A percentile compares a stretch with the other conserved stretches of the same genome.
These are phyloP conservation scores for Ascosphaera acerosa DNA, from an alignment of 2,329 filamentous ascomycete species.

Conservation along the genomic window DNA sequence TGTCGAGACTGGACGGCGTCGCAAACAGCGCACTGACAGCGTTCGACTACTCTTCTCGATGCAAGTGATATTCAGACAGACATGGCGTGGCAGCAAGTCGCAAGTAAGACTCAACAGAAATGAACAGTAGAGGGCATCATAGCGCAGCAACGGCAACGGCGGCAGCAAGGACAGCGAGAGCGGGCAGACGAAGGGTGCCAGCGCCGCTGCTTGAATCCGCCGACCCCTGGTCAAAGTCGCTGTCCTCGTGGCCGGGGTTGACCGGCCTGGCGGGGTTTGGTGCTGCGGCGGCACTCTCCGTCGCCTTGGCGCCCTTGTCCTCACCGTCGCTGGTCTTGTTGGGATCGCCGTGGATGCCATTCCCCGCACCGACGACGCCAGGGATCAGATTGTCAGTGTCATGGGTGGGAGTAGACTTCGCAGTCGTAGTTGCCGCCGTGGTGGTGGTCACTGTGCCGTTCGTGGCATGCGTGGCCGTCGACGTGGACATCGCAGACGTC, in stretches of 20 bases:
- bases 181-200: no score
- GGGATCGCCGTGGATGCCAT: slow-evolving; percentile 9
- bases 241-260: slow-evolving; percentile 4
- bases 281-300: slow-evolving; percentile 4
- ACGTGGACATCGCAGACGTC: slow-evolving; percentile 7
- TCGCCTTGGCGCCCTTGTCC: slow-evolving; percentile 6
- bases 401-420: slow-evolving; percentile 1
- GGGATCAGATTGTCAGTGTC: slow-evolving; percentile 11
- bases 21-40: no score
- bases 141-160: no score
- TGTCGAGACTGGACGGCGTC: no score
- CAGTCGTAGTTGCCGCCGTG: background rate
- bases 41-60: no score
- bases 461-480: no score
- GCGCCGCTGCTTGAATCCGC: no score
- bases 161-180: no score
- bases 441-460: slow-evolving; percentile 1
- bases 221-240: slow-evolving; percentile 14
- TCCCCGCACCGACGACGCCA: slow-evolving; percentile 12
- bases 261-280: slow-evolving; percentile 4
- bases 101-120: no score
- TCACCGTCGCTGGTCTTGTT: slow-evolving; percentile 5
- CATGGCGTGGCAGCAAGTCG: no score
- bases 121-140: no score
- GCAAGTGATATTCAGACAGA: no score